Evolutionary conservation across 805 yeast species (phyloP).

Genomic region (Metschnikowia bowlesiae): DNA sequence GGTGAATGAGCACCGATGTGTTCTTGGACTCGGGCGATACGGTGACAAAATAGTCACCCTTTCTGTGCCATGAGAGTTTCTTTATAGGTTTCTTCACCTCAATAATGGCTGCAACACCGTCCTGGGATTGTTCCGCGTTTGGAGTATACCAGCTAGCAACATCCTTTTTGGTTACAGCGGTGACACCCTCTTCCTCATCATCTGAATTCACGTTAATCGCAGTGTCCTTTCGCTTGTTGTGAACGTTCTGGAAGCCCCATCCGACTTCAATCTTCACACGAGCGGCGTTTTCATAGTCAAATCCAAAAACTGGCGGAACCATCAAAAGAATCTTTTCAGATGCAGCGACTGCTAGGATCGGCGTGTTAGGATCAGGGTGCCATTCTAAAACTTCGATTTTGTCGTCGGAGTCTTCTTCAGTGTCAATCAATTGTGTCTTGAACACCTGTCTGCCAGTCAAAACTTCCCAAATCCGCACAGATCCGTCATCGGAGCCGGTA

Average conservation of each 20-base stretch:
- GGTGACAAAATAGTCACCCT: constrained; percentile 94
- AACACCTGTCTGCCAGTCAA: constrained; percentile 91
- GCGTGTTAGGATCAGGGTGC: constrained; percentile 76
- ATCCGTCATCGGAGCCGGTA: constrained; percentile 96
- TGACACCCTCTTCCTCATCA: constrained; percentile 23
- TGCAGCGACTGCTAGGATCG: constrained; percentile 79
- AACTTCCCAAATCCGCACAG: constrained; percentile 95
- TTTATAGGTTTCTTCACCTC: constrained; percentile 65
- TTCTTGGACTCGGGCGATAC: constrained; percentile 93
- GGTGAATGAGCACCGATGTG: constrained; percentile 89
- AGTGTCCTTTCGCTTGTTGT: constrained; percentile 44
- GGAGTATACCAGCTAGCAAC: constrained; percentile 86
- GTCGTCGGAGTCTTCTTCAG: constrained; percentile 60
- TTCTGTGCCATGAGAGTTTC: constrained; percentile 90
- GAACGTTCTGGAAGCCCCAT: constrained; percentile 77
- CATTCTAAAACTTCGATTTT: constrained; percentile 78
- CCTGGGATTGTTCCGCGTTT: constrained; percentile 47
- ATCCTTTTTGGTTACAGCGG: constrained; percentile 35
- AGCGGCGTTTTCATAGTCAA: constrained; percentile 78
- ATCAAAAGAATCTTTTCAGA: constrained; percentile 75
- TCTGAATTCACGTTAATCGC: constrained; percentile 36
- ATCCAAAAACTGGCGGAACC: constrained; percentile 90
- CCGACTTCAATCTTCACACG: constrained; percentile 80
- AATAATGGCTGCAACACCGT: constrained; percentile 72
- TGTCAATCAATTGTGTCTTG: constrained; percentile 50